phyloP scores from a whole-genome alignment of 2,329 filamentous ascomycete genomes.

The Penicillium sp. region DNA sequence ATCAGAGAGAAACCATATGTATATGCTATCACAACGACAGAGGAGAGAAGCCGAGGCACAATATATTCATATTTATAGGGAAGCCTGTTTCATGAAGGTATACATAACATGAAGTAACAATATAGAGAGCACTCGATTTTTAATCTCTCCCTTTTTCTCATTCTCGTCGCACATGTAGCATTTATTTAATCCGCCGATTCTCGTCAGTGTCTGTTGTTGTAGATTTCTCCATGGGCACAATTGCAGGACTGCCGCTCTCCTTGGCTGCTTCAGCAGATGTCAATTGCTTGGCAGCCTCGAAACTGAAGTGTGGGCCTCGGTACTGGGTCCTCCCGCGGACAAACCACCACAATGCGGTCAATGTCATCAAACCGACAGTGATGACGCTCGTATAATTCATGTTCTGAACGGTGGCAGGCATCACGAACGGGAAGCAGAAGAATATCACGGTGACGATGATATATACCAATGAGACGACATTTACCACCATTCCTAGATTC shows the following conservation, averaged over 20 bases:
- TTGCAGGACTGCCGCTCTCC: background rate
- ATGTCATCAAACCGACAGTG: constrained; percentile 33
- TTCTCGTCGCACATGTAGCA: no score
- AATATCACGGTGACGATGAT: constrained; percentile 62
- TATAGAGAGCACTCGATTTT: no score
- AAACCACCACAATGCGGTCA: constrained; percentile 38
- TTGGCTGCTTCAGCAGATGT: constrained; percentile 37
- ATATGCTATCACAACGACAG: no score
- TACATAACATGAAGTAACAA: no score
- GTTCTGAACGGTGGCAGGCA: constrained; percentile 46
- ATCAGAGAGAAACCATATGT: no score
- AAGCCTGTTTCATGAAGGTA: no score
- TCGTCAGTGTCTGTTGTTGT: no score
- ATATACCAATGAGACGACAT: constrained; percentile 54
- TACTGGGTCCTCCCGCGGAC: constrained; percentile 30
- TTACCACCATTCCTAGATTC: constrained; percentile 50
- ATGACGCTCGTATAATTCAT: constrained; percentile 55
- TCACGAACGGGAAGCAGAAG: constrained; percentile 57
- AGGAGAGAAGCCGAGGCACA: no score
- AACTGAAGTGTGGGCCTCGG: constrained; percentile 41
- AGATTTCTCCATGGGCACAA: no score
- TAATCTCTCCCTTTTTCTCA: no score
- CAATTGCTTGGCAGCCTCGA: constrained; percentile 55
- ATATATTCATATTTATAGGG: no score
- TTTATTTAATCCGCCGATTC: no score